Base-by-base conservation (phyloP, 2,329 filamentous ascomycete species). In the Hymenoscyphus linearis region DNA sequence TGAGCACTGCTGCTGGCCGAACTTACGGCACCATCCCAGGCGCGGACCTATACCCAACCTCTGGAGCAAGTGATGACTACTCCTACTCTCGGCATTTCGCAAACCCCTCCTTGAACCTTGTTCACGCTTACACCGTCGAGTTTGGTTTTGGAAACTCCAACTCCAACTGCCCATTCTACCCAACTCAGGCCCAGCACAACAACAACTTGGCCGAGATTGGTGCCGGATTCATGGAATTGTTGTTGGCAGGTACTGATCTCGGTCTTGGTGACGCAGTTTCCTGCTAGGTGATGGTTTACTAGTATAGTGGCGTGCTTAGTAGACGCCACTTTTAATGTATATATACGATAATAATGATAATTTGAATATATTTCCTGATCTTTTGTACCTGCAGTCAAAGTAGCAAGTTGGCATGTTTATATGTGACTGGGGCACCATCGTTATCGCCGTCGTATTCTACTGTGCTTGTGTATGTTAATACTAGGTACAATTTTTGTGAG, bases 151-250 rank as follows among this genome's bases (percentile, higher is more conserved):
- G 68, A 5, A 76, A 76, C 61, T 59, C 64, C 9, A 62, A 63
- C 31, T 70, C 68, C 2, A 70, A 68, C 2, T 75, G 76, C 55
- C 74, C 75, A 0, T 82, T 82, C 62, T 82, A 82, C 63, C 79
- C 79, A 0, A 76, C 75, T 1, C 66, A 69, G 1, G 66, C 71
- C 37, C 73, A 76, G 69, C 81, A 80, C 65, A 75, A 77, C 62
- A 62, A 69, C 57, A 80, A 75, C 64, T 70, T 82, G 64, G 71
- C 74, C 44, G 78, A 81, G 70, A 77, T 76, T 13, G 74, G 71
- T 2, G 75, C 76, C 4, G 80, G 76, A 0, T 75, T 82, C 67
- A 82, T 82, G 73, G 79, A 83, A 69, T 69, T 80, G 56, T 66
- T 75, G 10, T 66, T 74, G 35, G 70, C 67, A 2, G 66, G 68